These are phyloP conservation scores for Cymodocea nodosa DNA, from an alignment of 116 monocot genomes.

Conservation along the genomic window DNA sequence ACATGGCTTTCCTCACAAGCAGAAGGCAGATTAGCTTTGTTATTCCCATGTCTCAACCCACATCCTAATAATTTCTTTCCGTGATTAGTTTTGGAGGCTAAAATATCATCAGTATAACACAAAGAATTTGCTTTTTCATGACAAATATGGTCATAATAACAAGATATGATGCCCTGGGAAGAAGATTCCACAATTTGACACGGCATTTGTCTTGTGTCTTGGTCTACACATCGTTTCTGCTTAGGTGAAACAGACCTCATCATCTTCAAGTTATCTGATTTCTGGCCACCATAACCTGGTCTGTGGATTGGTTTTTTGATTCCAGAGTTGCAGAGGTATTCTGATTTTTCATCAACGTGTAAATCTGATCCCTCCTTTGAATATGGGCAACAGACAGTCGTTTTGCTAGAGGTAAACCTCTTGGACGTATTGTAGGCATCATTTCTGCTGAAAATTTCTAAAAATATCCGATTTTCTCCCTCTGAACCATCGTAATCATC, in stretches of 20 bases:
- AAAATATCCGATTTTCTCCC: slow-evolving; percentile 32
- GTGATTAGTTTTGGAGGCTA: not conserved
- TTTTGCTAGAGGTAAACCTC: not conserved
- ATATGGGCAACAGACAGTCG: not conserved
- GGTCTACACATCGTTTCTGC: not conserved
- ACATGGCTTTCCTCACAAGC: slow-evolving; percentile 18
- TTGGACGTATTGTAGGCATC: not conserved
- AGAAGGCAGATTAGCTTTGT: slow-evolving; percentile 13
- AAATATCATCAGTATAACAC: not conserved
- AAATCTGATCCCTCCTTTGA: not conserved
- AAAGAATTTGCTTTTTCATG: not conserved
- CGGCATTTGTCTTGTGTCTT: not conserved
- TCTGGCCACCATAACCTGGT: not conserved
- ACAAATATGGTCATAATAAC: slow-evolving; percentile 14
- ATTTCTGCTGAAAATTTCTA: slow-evolving; percentile 28
- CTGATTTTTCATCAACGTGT: not conserved
- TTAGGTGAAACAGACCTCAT: not conserved
- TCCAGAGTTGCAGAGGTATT: not conserved
- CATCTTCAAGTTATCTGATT: not conserved
- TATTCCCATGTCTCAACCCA: not conserved
- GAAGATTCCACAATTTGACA: slow-evolving; percentile 51
- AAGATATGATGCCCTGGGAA: slow-evolving; percentile 25
- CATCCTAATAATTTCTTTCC: not conserved
- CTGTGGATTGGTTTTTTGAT: not conserved
- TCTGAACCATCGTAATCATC: slow-evolving; percentile 31